Evolutionary conservation across 2,329 filamentous ascomycete species (phyloP).

Genomic region (Ophiosphaerella herpotricha): DNA sequence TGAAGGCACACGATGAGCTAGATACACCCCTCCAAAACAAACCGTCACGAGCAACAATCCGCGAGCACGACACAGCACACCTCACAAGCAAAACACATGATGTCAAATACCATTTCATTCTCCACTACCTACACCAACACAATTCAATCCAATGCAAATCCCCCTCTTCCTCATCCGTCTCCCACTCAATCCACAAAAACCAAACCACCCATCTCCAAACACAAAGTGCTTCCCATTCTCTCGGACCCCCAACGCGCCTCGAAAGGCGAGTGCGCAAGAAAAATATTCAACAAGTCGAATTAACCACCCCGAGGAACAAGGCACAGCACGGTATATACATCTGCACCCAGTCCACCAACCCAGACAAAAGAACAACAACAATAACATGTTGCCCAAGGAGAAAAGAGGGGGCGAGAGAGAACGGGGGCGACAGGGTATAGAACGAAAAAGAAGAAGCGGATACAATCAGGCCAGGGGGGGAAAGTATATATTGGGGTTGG

Average conservation of each 20-base stretch:
- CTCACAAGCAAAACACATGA: not conserved
- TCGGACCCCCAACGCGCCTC: not conserved
- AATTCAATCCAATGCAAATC: not conserved
- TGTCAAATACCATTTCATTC: not conserved
- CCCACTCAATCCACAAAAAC: not conserved
- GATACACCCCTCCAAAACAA: too few species aligned
- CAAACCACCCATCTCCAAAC: constrained; percentile 2
- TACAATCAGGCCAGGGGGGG: constrained; percentile 9
- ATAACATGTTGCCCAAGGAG: not conserved
- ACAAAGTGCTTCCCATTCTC: not conserved
- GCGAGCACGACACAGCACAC: not conserved
- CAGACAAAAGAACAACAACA: too few species aligned
- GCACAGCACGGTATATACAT: constrained; percentile 2
- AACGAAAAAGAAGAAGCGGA: constrained; percentile 14
- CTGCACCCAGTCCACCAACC: not conserved
- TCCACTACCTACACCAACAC: not conserved
- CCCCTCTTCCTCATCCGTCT: not conserved
- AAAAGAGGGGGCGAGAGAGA: constrained; percentile 2
- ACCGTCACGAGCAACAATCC: too few species aligned
- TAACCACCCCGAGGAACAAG: constrained; percentile 6
- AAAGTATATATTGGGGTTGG: constrained; percentile 3
- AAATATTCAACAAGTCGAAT: constrained; percentile 18
- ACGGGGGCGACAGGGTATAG: constrained; percentile 28
- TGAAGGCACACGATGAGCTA: too few species aligned
- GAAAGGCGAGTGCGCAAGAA: constrained; percentile 15